Conservation (phyloP, 2,329 filamentous ascomycete species). For the Zymoseptoria passerinii region DNA sequence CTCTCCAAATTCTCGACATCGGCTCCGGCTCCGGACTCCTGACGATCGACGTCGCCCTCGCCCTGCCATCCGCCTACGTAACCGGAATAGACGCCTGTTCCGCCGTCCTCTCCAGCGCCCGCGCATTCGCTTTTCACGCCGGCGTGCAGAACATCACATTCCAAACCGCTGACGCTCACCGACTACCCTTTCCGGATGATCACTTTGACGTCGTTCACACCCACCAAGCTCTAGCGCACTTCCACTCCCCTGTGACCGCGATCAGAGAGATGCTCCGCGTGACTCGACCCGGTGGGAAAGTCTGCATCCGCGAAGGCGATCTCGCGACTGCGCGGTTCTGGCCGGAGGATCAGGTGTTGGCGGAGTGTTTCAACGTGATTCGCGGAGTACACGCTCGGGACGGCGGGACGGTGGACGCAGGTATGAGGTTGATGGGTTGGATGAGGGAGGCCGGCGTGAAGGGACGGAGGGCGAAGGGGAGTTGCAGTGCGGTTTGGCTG, state of each 20-base stretch:
- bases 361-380: slow-evolving; percentile 15
- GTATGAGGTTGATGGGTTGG: slow-evolving; percentile 11
- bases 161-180: slow-evolving; percentile 93
- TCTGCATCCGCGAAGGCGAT: slow-evolving; percentile 18
- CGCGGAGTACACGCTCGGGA: slow-evolving; percentile 7
- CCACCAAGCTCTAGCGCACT: slow-evolving; percentile 51
- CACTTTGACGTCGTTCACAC: slow-evolving; percentile 72
- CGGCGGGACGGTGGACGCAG: slow-evolving; percentile 13
- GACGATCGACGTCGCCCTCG: slow-evolving; percentile 28
- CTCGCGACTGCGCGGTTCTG: slow-evolving; percentile 12
- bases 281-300: slow-evolving; percentile 3
- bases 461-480: slow-evolving; percentile 1
- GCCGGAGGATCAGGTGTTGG: slow-evolving; percentile 6
- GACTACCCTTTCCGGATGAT: slow-evolving; percentile 87
- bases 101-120: slow-evolving; percentile 26
- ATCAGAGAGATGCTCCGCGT: slow-evolving; percentile 9
- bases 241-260: slow-evolving; percentile 37
- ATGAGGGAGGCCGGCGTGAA: slow-evolving; percentile 5
- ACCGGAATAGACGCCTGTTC: slow-evolving; percentile 32
- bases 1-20: slow-evolving; percentile 31
- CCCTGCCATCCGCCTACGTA: slow-evolving; percentile 20
- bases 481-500: slow-evolving; percentile 8
- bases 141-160: slow-evolving; percentile 59
- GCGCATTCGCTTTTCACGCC: slow-evolving; percentile 21
- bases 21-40: slow-evolving; percentile 34